A percentile compares a stretch with the other conserved stretches of the same genome.
phyloP scores from a whole-genome alignment of 768 basidiomycete genomes.

The Tricholomella constricta region DNA sequence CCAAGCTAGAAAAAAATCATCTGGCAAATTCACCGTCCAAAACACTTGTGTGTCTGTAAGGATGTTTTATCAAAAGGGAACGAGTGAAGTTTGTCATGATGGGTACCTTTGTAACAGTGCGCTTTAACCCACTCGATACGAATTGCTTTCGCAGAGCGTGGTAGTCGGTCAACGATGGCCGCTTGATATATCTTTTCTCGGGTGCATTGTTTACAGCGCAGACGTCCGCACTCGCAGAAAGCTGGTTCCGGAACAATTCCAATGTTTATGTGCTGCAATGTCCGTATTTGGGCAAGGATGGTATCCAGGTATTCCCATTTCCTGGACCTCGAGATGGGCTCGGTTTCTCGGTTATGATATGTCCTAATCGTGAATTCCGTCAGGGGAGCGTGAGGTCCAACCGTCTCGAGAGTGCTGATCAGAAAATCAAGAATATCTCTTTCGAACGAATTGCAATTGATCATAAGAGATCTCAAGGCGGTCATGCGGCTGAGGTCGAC shows the following conservation, averaged over 20 bases:
- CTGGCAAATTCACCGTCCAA: too few relatives aligned
- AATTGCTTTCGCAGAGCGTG: too few relatives aligned
- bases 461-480: not conserved
- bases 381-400: not conserved
- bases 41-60: too few relatives aligned
- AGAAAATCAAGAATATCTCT: not conserved
- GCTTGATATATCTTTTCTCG: too few relatives aligned
- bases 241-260: too few relatives aligned
- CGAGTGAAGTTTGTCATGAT: too few relatives aligned
- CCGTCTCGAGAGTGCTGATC: not conserved
- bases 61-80: too few relatives aligned
- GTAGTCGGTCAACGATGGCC: too few relatives aligned
- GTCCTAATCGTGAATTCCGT: not conserved
- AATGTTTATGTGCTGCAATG: not conserved
- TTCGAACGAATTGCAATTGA: not conserved
- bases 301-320: not conserved
- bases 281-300: not conserved
- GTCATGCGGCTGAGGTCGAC: not conserved
- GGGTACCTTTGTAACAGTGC: too few relatives aligned
- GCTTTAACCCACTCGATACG: too few relatives aligned
- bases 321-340: not conserved
- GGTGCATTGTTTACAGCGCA: not conserved
- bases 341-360: not conserved
- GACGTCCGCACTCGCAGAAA: not conserved
- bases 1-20: too few relatives aligned